Evolutionary conservation across 2,329 filamentous ascomycete genomes (phyloP), one percentile per base, ranked within the genome.

Genomic region (Aspergillus jensenii): DNA sequence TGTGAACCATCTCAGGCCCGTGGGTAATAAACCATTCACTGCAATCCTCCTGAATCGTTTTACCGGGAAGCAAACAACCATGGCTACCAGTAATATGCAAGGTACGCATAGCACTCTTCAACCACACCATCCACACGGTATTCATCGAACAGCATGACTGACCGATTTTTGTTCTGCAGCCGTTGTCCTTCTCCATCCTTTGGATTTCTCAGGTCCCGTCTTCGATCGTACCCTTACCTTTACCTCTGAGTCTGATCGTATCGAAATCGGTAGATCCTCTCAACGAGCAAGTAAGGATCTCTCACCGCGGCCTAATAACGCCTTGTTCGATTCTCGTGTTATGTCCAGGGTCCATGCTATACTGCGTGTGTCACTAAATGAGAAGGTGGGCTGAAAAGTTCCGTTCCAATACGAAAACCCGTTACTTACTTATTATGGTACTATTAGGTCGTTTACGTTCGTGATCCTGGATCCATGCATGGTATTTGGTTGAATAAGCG

Each of bases 381-480:
- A 66, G 25, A 65, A 71, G 62, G 74, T 76, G 62, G 44, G 61
- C 48, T 17, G 19, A 25, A 19, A 14, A 21, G 4, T 21, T 39
- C 31, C 27, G 5, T 7, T 17, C 19, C 35, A 37, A 6, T 37
- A n/a, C 19, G 17, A 25, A 27, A n/a, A 8, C 8, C 23, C 6
- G 35, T 15, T 3, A 17, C 31, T 40, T 14, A 21, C 52, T 57
- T 33, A 55, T 15, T 21, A 3, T 17, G 9, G 9, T 35, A 23
- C 46, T 9, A 46, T 53, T 58, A 77, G 75, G 59, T 66, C 47
- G 71, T 86, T 46, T 79, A 75, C 52, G 75, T 88, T 59, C 74
- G 72, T 58, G 86, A 88, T 65, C 74, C 75, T 17, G 79, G 78
- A 35, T 87, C 85, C 8, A 86, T 86, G 79, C 86, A 88, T 67